These are phyloP conservation scores for Plenodomus tracheiphilus DNA, from an alignment of 2,329 filamentous ascomycete species.

Conservation along the genomic window DNA sequence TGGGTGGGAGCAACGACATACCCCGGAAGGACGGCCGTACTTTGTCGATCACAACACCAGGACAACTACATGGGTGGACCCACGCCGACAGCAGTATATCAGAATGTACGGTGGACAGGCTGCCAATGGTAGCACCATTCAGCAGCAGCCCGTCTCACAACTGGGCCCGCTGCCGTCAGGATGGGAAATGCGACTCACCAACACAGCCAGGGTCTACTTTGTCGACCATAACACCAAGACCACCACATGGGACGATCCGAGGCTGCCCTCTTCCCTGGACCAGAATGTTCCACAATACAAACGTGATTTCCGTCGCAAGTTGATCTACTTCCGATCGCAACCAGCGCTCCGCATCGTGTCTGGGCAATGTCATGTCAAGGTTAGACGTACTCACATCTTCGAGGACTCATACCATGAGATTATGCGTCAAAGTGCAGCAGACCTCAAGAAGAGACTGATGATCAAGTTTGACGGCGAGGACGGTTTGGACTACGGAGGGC, in stretches of 20 bases:
- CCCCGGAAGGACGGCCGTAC: constrained; percentile 91
- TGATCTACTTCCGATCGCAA: constrained; percentile 99
- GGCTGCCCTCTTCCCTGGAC: constrained; percentile 91
- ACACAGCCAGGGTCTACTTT: constrained; percentile 97
- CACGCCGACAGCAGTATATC: constrained; percentile 95
- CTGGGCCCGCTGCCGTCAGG: constrained; percentile 92
- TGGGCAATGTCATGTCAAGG: constrained; percentile 97
- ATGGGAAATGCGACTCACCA: constrained; percentile 99
- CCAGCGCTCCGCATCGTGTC: constrained; percentile 93
- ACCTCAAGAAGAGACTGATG: constrained; percentile 98
- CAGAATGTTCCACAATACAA: constrained; percentile 99
- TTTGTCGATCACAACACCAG: constrained; percentile 99
- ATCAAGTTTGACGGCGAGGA: constrained; percentile 99
- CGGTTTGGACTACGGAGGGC: constrained; percentile 94
- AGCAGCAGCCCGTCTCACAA: constrained; percentile 97
- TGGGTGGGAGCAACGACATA: constrained; percentile 95
- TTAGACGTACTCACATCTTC: constrained; percentile 94
- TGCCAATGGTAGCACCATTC: constrained; percentile 74
- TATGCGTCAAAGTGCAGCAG: constrained; percentile 90
- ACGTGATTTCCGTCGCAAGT: constrained; percentile 94
- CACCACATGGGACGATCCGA: constrained; percentile 97
- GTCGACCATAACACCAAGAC: constrained; percentile 99
- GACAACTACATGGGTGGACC: constrained; percentile 98
- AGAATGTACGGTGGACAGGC: constrained; percentile 95
- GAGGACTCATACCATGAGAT: constrained; percentile 99